Conservation (phyloP, 148 eudicot species). For the Dianthus caryophyllus region DNA sequence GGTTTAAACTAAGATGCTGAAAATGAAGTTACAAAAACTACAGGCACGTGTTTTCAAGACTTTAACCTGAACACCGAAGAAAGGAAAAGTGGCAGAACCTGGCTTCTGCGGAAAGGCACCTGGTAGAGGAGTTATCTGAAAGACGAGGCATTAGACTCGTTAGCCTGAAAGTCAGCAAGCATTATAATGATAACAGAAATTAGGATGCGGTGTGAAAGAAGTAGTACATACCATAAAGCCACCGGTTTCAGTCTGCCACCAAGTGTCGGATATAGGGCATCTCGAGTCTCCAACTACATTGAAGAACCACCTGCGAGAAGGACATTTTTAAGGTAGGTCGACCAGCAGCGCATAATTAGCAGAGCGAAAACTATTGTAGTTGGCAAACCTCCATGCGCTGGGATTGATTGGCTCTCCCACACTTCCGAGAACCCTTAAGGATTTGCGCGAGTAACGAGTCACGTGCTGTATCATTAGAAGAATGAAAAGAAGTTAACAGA, state of each 20-base stretch:
- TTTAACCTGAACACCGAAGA: constrained; percentile 95
- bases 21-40: not conserved
- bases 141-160: constrained; percentile 19
- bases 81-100: constrained; percentile 96
- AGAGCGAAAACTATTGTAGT: constrained; percentile 3
- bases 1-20: not conserved
- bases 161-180: not conserved
- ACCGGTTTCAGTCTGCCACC: constrained; percentile 99
- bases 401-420: constrained; percentile 99
- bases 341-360: not conserved
- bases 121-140: constrained; percentile 92
- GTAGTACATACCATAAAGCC: constrained; percentile 71
- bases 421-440: constrained; percentile 93
- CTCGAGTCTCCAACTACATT: constrained; percentile 87
- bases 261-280: constrained; percentile 96
- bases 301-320: constrained; percentile 70
- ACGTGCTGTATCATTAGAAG: constrained; percentile 55
- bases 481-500: not conserved
- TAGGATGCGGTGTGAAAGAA: not conserved
- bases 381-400: constrained; percentile 88
- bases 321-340: constrained; percentile 7
- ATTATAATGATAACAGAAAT: not conserved
- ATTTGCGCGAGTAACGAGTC: constrained; percentile 89
- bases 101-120: constrained; percentile 99
- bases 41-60: constrained; percentile 1